Base-by-base conservation (phyloP, 1,284 basidiomycete species). In the Hymenochaete sp. region DNA sequence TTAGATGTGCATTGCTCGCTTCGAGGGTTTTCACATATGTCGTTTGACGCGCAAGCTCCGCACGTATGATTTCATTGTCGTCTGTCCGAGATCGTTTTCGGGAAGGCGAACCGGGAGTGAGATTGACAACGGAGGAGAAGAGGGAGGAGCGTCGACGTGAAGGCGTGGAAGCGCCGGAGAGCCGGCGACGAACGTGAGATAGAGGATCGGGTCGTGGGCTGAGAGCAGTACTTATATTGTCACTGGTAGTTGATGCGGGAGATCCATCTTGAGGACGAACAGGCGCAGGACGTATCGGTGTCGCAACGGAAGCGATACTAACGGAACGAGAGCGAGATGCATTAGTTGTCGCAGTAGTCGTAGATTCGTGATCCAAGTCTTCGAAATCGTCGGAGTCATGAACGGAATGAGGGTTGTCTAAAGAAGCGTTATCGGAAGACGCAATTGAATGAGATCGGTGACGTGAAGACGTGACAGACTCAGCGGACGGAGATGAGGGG, bases 1-100 rank as follows among this genome's bases (percentile, higher is more conserved):
- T 68, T 42, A 85, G 62, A 51, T 69, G 74, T 2, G 70, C 62
- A 50, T 88, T 89, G 4, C 68, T 67, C n/a, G 66, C 61, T 58
- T 89, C 84, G 1, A 88, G 66, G 1, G 67, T 67, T 0, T 75
- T 72, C 38, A 82, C 62, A 52, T 86, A 77, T 4, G 66, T 59
- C 0, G 77, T 72, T 51, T 83, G 81, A 1, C 75, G 72, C 28
- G 75, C 68, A 1, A 86, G 66, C 48, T 86, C 82, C 3, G 75
- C 75, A 8, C 75, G 63, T 3, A 83, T 67, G 11, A 83, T 65
- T 0, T 56, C 56, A 72, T 75, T 77, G 50, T 65, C 69, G 47
- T 73, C 71, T 26, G 71, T 68, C 24, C 40, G 38, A 13, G 45
- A 35, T n/a, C 26, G 46, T 8, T 18, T 25, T 10, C 35, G 27